These are phyloP conservation scores for Pseudocercospora crystallina DNA, from an alignment of 2,329 filamentous ascomycete genomes.

Conservation along the genomic window DNA sequence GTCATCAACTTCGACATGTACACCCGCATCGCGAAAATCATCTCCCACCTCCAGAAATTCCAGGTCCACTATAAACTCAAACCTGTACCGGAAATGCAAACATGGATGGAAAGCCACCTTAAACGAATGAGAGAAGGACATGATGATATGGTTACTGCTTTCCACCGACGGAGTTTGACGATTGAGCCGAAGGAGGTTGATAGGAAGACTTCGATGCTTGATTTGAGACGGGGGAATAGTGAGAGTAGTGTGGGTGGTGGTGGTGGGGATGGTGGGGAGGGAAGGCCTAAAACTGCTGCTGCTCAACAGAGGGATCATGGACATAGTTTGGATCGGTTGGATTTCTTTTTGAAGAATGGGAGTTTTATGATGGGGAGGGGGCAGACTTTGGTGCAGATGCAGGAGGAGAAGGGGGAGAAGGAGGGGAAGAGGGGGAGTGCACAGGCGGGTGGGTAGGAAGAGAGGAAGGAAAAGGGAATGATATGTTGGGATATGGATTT, in stretches of 20 bases:
- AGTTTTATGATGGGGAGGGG: not conserved
- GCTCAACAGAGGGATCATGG: conserved; percentile 1
- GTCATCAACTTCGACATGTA: conserved; percentile 99
- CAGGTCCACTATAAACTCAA: conserved; percentile 86
- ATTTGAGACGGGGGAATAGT: no score
- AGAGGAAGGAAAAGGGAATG: no score
- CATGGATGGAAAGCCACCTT: conserved; percentile 86
- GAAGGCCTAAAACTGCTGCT: conserved; percentile 22
- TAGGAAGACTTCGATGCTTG: conserved; percentile 7
- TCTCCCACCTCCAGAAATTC: conserved; percentile 92
- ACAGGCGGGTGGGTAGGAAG: not conserved
- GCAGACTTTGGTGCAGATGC: not conserved
- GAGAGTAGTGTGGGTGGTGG: not conserved
- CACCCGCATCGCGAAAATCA: conserved; percentile 88
- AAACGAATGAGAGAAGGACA: conserved; percentile 67
- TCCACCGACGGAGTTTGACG: conserved; percentile 80
- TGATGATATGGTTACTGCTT: conserved; percentile 62
- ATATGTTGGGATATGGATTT: not conserved
- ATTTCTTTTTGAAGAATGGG: conserved; percentile 1
- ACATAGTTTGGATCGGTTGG: not conserved
- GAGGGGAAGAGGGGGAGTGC: not conserved
- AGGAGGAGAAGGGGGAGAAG: not conserved
- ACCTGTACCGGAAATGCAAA: conserved; percentile 83
- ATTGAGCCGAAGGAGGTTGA: conserved; percentile 63
- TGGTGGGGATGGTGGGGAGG: conserved; percentile 4